Percentiles rank a stretch among this genome's conserved stretches.
These are phyloP conservation scores for Amborella trichopoda DNA, from an alignment of 164 flowering plant species.

Conservation along the genomic window DNA sequence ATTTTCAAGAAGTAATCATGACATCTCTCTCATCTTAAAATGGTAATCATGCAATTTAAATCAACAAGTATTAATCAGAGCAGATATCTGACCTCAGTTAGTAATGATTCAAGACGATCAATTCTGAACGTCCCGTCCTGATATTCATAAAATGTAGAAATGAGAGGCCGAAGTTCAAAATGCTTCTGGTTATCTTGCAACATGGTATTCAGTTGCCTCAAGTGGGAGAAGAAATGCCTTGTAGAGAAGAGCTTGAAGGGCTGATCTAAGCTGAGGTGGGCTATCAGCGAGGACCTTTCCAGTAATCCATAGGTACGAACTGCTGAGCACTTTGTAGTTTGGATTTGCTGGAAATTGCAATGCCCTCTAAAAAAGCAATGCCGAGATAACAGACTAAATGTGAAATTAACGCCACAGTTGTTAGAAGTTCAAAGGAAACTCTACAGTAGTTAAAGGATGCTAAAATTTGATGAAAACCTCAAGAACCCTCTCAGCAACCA, in stretches of 20 bases:
- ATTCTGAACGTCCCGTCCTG: constrained; percentile 88
- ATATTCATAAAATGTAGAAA: constrained; percentile 10
- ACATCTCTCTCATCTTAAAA: too few relatives aligned
- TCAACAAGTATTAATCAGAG: too few relatives aligned
- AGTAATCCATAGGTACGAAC: constrained; percentile 97
- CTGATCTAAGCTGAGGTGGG: constrained; percentile 68
- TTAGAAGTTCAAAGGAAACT: background rate
- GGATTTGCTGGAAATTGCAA: constrained; percentile 67
- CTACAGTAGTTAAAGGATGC: too few relatives aligned
- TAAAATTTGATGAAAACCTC: too few relatives aligned
- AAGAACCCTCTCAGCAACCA: too few relatives aligned
- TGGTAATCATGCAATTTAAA: too few relatives aligned
- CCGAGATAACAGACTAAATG: constrained; percentile 22
- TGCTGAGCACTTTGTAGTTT: constrained; percentile 81
- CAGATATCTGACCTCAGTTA: constrained; percentile 73
- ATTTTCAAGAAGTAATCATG: too few relatives aligned
- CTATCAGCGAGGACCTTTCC: constrained; percentile 76
- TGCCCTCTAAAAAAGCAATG: constrained; percentile 94
- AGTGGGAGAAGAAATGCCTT: constrained; percentile 51
- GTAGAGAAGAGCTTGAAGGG: constrained; percentile 67
- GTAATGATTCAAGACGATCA: constrained; percentile 82
- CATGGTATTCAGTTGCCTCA: too few relatives aligned
- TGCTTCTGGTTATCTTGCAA: too few relatives aligned
- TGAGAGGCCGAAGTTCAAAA: background rate
- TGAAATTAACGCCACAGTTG: background rate